Conservation (phyloP, 2,329 filamentous ascomycete genomes). For the Colletotrichum sansevieriae region DNA sequence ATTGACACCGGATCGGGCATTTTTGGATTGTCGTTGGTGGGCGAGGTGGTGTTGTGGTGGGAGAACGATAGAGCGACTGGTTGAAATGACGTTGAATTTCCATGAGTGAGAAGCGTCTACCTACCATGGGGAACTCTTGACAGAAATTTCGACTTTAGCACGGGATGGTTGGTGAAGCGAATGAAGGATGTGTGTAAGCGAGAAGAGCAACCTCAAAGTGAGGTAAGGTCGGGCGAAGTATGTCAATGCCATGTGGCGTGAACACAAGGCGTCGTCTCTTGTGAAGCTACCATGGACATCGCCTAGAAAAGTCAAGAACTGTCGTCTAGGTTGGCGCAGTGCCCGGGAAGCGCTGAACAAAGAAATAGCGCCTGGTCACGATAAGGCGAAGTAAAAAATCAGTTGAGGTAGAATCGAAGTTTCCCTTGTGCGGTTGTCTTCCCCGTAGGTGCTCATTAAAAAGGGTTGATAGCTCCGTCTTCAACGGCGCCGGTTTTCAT, state of each 20-base stretch:
- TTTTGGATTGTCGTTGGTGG: background rate
- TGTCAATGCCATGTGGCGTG: no score
- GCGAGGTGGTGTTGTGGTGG: background rate
- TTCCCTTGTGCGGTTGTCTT: background rate
- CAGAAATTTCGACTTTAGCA: background rate
- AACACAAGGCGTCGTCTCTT: background rate
- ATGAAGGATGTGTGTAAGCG: background rate
- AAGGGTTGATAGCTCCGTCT: slow-evolving; percentile 14
- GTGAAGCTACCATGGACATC: background rate
- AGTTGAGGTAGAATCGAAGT: background rate
- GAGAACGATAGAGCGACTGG: background rate
- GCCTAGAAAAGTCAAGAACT: slow-evolving; percentile 29
- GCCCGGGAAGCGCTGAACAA: slow-evolving; percentile 17
- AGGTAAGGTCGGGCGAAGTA: no score
- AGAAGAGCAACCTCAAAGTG: background rate
- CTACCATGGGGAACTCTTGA: background rate
- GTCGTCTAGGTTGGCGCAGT: slow-evolving; percentile 11
- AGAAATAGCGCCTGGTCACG: no score
- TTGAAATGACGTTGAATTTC: slow-evolving; percentile 31
- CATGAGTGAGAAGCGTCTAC: slow-evolving; percentile 20
- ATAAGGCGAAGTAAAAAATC: no score
- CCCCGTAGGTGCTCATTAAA: slow-evolving; percentile 3
- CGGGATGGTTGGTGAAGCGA: no score
- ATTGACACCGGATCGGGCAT: slow-evolving; percentile 6
- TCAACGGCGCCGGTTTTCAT: background rate